These are phyloP conservation scores for Orbilia quercus DNA, from an alignment of 2,329 filamentous ascomycete genomes.

Conservation along the genomic window DNA sequence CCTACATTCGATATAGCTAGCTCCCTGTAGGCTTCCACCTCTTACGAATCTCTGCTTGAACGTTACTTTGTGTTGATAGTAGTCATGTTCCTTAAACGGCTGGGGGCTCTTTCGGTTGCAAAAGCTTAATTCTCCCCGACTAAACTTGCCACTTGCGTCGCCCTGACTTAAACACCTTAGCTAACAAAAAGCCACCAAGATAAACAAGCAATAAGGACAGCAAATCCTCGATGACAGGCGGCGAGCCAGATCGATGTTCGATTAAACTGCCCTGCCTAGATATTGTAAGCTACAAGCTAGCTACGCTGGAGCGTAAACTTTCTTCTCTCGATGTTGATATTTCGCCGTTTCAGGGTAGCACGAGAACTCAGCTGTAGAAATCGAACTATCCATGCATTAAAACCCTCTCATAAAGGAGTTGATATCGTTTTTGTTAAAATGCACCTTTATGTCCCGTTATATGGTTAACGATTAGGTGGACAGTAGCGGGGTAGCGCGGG, in stretches of 20 bases:
- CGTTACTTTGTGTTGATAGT: not conserved
- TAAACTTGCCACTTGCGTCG: conserved; percentile 16
- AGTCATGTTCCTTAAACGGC: not conserved
- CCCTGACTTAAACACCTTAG: not conserved
- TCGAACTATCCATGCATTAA: too few relatives aligned
- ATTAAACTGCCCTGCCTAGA: too few relatives aligned
- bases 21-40: not conserved
- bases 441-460: too few relatives aligned
- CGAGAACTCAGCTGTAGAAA: too few relatives aligned
- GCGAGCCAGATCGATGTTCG: not conserved
- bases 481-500: too few relatives aligned
- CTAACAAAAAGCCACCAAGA: not conserved
- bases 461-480: too few relatives aligned
- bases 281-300: too few relatives aligned
- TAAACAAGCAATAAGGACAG: not conserved
- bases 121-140: conserved; percentile 4
- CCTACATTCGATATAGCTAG: not conserved
- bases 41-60: not conserved
- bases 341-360: too few relatives aligned
- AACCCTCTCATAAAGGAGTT: too few relatives aligned
- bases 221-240: not conserved
- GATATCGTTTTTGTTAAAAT: too few relatives aligned
- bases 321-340: too few relatives aligned
- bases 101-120: not conserved
- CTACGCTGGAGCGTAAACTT: too few relatives aligned